Percentiles rank a stretch among this genome's conserved stretches.
These are phyloP conservation scores for Hygrocybe coccinea DNA, from an alignment of 768 basidiomycete genomes.

Conservation along the genomic window DNA sequence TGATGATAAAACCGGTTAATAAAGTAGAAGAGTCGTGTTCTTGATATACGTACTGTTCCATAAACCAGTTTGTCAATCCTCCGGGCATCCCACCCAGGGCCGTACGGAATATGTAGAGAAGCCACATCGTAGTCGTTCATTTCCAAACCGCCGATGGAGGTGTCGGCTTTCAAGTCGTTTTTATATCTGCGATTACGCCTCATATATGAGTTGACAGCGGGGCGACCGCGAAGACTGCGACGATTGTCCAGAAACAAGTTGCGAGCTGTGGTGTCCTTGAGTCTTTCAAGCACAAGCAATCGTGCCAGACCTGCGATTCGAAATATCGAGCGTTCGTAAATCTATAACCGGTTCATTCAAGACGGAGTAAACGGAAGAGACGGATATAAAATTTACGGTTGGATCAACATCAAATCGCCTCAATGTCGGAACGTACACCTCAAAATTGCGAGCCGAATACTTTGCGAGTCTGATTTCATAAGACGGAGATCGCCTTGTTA, in stretches of 20 bases:
- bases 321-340: slow-evolving; percentile 54
- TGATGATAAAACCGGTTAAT: slow-evolving; percentile 16
- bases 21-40: not conserved
- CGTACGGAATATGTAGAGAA: slow-evolving; percentile 56
- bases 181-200: slow-evolving; percentile 41
- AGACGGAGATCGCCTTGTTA: slow-evolving; percentile 59
- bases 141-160: slow-evolving; percentile 40
- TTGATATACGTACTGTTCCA: slow-evolving; percentile 40
- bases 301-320: slow-evolving; percentile 57
- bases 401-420: slow-evolving; percentile 51
- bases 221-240: slow-evolving; percentile 47
- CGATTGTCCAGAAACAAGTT: slow-evolving; percentile 44
- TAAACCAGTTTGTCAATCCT: slow-evolving; percentile 54
- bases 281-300: slow-evolving; percentile 56
- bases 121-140: slow-evolving; percentile 56
- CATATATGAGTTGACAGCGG: slow-evolving; percentile 28
- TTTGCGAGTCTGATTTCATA: slow-evolving; percentile 61
- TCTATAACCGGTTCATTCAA: slow-evolving; percentile 30
- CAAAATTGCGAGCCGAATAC: slow-evolving; percentile 50
- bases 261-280: slow-evolving; percentile 42
- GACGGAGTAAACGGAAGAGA: not conserved
- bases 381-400: slow-evolving; percentile 36
- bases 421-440: slow-evolving; percentile 53
- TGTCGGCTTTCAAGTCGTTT: slow-evolving; percentile 50
- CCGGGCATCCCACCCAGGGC: slow-evolving; percentile 53